These are phyloP conservation scores for Colletotrichum tofieldiae DNA, from an alignment of 2,329 filamentous ascomycete genomes.

Conservation along the genomic window DNA sequence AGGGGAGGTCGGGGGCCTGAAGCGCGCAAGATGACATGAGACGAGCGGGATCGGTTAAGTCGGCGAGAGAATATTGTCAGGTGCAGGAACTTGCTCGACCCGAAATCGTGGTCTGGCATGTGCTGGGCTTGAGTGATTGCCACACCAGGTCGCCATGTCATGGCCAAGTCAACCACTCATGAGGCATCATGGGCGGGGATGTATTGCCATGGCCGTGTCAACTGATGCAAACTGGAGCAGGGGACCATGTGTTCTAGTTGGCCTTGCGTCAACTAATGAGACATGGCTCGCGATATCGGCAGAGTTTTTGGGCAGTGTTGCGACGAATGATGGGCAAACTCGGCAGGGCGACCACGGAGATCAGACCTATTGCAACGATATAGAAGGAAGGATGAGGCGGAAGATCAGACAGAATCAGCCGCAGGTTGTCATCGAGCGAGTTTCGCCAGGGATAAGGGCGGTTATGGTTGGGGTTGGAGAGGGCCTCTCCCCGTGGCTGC, in stretches of 20 bases:
- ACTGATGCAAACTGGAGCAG: not conserved
- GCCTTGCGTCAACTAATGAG: not conserved
- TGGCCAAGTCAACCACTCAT: not conserved
- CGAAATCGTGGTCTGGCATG: constrained; percentile 25
- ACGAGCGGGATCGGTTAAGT: constrained; percentile 16
- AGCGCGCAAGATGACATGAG: constrained; percentile 24
- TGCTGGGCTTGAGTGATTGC: not conserved
- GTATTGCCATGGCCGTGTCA: not conserved
- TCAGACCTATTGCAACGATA: constrained; percentile 12
- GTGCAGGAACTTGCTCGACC: constrained; percentile 20
- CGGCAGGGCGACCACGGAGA: constrained; percentile 2
- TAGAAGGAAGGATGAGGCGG: constrained; percentile 31
- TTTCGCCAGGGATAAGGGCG: constrained; percentile 38
- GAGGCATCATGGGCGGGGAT: constrained; percentile 3
- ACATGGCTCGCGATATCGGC: constrained; percentile 19
- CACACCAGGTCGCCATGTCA: not conserved
- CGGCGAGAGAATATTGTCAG: constrained; percentile 26
- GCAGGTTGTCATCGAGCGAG: constrained; percentile 31
- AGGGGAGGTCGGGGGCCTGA: not conserved
- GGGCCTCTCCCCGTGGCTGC: constrained; percentile 2
- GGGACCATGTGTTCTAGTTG: not conserved
- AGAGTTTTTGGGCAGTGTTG: constrained; percentile 17
- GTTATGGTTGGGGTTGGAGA: constrained; percentile 10
- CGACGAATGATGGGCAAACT: not conserved
- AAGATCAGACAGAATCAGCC: constrained; percentile 43